Evolutionary conservation across 305 asterid species (phyloP), one percentile per base, ranked within the genome.

Genomic region (Fraxinus sp.): DNA sequence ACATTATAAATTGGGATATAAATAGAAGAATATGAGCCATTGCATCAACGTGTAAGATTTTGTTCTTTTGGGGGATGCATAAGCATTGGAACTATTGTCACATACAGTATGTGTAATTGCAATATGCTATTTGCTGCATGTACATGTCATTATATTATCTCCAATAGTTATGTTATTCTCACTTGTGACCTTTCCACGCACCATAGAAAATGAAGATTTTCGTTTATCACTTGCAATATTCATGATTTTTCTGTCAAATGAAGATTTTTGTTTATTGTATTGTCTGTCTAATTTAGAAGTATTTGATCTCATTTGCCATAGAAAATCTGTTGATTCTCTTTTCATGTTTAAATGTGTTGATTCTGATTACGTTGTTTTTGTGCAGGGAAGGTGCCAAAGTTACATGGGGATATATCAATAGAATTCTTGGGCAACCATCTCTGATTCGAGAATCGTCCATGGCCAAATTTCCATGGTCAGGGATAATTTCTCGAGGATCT

Each of bases 361-460:
- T 80, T 55, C 3, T 68, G 7, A 20, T 46, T 41, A 75, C 26
- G 49, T 78, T 73, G 82, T 78, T 80, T 74, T 49, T 80, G 36
- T 78, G 62, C 93, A 96, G 99, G 96, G 99, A 96, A 93, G 99
- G 99, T 81, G 90, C 99, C 13, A 89, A 91, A 84, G 99, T 96
- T 79, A 91, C 89, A 70, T 96, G 99, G 99, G 98, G 98, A 78
- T 94, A 96, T 83, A 79, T 96, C 79, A 94, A 96, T 87, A 89
- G 99, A 84, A 93, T 96, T 83, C 97, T 96, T 79, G 99, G 99
- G 55, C 99, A 94, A 86, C 99, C 99, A 79, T 96, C 99, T 84
- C 90, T 94, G 82, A 96, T 96, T 89, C 95, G 99, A 80, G 99
- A 96, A 88, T 96, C 99, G 78, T 96, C 99, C n/a, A 85, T 96